Evolutionary conservation across 192 early-diverging fungal species (phyloP).

Genomic region (Mortierella hygrophila): DNA sequence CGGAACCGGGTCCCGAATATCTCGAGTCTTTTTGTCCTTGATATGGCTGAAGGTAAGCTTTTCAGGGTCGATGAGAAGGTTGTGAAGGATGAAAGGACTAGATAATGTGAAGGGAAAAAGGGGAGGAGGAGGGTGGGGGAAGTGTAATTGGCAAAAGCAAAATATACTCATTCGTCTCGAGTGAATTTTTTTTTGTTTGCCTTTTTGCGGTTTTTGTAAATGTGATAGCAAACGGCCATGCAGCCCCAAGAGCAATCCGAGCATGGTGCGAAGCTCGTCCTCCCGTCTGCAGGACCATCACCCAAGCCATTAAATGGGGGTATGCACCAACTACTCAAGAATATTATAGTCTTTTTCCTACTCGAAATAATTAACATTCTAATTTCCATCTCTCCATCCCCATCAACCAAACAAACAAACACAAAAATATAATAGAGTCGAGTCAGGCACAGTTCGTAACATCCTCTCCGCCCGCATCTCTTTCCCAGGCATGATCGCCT

Average conservation of each 20-base stretch:
- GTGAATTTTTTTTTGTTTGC: not conserved
- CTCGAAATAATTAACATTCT: not conserved
- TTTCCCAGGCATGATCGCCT: constrained; percentile 28
- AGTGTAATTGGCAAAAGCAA: not conserved
- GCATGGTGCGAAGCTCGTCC: constrained; percentile 14
- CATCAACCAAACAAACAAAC: not conserved
- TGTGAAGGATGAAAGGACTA: not conserved
- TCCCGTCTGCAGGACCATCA: not conserved
- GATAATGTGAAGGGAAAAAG: too few relatives aligned
- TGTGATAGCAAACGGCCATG: not conserved
- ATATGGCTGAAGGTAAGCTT: constrained; percentile 65
- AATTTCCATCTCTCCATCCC: not conserved
- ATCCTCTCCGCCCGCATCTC: constrained; percentile 23
- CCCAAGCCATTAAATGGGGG: constrained; percentile 29
- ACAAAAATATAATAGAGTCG: constrained; percentile 4
- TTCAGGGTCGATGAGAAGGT: not conserved
- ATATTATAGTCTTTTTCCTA: not conserved
- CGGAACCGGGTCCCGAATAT: constrained; percentile 45
- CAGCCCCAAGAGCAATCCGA: not conserved
- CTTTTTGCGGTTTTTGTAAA: not conserved
- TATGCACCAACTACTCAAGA: not conserved
- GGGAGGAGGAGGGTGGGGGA: too few relatives aligned
- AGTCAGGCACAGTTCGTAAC: constrained; percentile 25
- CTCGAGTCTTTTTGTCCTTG: constrained; percentile 65
- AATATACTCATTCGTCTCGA: too few relatives aligned